Evolutionary conservation across 108 stramenopile species (phyloP), one percentile per base, ranked within the genome.

Genomic region (Discostella stelligeroides): DNA sequence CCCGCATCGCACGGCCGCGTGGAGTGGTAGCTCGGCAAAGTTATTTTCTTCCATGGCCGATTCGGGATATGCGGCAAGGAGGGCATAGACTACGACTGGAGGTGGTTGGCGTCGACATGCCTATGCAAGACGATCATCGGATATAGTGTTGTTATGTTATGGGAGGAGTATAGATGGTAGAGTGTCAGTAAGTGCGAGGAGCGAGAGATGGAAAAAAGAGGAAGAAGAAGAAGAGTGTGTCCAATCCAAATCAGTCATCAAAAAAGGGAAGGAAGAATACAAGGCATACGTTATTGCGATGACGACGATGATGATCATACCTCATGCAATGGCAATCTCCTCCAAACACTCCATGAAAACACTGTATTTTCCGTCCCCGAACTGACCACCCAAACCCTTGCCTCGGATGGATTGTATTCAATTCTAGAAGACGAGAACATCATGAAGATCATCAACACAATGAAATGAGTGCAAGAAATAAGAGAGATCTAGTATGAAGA

Each of bases 61-160:
- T 69, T 69, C 73, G 7, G 88, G 86, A 50, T 76, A 81, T 28
- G 68, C 65, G 10, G 65, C 69, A 4, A 89, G 66, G 28, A 91
- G 73, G 48, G 74, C 41, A 21, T 86, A 81, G 28, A 91, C 72
- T 10, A 91, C 55, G 60, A 83, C 86, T 1, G 88, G 84, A 38
- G 88, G 88, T 37, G 86, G 83, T 73, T 86, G 88, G 17, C 86
- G 82, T 17, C 86, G 84, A 58, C 88, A 89, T 58, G 88, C 88
- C 85, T 86, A 28, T n/a, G 13, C 49, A 20, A 15, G 46, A 47
- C 46, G 46, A 47, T 18, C 20, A 14, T 46, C 17, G 25, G 20
- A 42, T 28, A 27, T 37, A 41, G 7, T 37, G n/a, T n/a, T n/a
- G n/a, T n/a, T n/a, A n/a, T n/a, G n/a, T n/a, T n/a, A n/a, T n/a